Evolutionary conservation across 2,329 filamentous ascomycete genomes (phyloP).

Genomic region (Colletotrichum agaves): DNA sequence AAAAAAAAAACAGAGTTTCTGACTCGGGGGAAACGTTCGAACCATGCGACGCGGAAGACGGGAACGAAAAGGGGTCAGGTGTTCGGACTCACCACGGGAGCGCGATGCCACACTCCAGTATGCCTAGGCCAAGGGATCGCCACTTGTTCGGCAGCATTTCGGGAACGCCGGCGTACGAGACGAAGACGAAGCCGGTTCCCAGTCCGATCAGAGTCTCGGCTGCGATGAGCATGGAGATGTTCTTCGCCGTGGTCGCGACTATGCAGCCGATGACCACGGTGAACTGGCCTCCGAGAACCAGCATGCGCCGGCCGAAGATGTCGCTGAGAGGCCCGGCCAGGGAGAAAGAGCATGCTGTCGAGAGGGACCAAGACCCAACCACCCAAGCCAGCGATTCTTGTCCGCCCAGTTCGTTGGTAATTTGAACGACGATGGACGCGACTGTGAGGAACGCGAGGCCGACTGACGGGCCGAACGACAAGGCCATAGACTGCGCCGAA

Average conservation of each 20-base stretch:
- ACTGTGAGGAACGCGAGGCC: slow-evolving; percentile 31
- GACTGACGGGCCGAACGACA: slow-evolving; percentile 32
- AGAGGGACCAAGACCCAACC: slow-evolving; percentile 35
- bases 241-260: slow-evolving; percentile 42
- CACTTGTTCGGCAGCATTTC: slow-evolving; percentile 50
- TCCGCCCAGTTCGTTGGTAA: slow-evolving; percentile 27
- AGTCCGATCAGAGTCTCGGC: slow-evolving; percentile 47
- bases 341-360: slow-evolving; percentile 36
- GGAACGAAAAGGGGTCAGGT: slow-evolving; percentile 1
- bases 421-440: slow-evolving; percentile 33
- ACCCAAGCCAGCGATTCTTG: slow-evolving; percentile 32
- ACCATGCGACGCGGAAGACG: slow-evolving; percentile 29
- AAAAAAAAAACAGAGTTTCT: slow-evolving; percentile 12
- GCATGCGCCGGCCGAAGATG: slow-evolving; percentile 28
- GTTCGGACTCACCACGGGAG: slow-evolving; percentile 38
- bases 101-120: slow-evolving; percentile 35
- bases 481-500: slow-evolving; percentile 22
- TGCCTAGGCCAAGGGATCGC: slow-evolving; percentile 38
- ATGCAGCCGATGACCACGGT: slow-evolving; percentile 38
- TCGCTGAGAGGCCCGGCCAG: slow-evolving; percentile 35
- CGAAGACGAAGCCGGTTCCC: slow-evolving; percentile 47
- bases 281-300: slow-evolving; percentile 32
- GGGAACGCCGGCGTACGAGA: slow-evolving; percentile 46
- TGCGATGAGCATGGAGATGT: slow-evolving; percentile 41
- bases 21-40: slow-evolving; percentile 36